Evolutionary conservation across 495 filamentous ascomycete species (phyloP), one percentile per base, ranked within the genome.

Genomic region (Penicillium bovifimosum): DNA sequence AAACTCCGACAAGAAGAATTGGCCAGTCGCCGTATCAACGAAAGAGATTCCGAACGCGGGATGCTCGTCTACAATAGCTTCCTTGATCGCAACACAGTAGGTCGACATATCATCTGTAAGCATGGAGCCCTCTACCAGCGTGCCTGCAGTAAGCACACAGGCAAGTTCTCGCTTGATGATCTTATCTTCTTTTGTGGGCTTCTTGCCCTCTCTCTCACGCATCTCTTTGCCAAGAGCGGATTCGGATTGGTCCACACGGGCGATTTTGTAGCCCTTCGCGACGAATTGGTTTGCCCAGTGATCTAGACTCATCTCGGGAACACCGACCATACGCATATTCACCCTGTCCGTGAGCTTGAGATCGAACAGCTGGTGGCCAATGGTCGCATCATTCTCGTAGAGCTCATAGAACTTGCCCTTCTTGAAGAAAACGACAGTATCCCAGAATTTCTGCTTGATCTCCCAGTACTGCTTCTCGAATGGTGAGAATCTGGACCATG

Each of bases 401-500:
- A 99, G 78, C 65, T 99, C 93, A 67, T 96, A 99, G 71, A 99
- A 99, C 65, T 99, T 99, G 53, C 93, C 93, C 73, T 99, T 99
- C 71, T 96, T 97, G 79, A 99, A 99, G 73, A 99, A 99, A 11
- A 99, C 93, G 17, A 99, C 86, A 0, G 91, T 97, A 53, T 96
- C 90, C 88, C 88, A 96, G 57, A 92, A 88, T 45, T 96, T 96
- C 69, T 90, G 87, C 76, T 99, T 99, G 68, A 99, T 97, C 62
- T 96, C 91, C 93, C 93, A 99, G 69, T 97, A 99, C 59, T 99
- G 93, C 67, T 90, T 93, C 72, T 99, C 93, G 54, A 99, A 99
- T 0, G 92, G 79, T 0, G 90, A 90, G 64, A 99, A 96, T 3
- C 86, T 80, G 0, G 67, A 69, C 80, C 82, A 90, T 8, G 90